Evolutionary conservation across 2,329 filamentous ascomycete genomes (phyloP), one percentile per base, ranked within the genome.

Genomic region (Talaromyces piceae): DNA sequence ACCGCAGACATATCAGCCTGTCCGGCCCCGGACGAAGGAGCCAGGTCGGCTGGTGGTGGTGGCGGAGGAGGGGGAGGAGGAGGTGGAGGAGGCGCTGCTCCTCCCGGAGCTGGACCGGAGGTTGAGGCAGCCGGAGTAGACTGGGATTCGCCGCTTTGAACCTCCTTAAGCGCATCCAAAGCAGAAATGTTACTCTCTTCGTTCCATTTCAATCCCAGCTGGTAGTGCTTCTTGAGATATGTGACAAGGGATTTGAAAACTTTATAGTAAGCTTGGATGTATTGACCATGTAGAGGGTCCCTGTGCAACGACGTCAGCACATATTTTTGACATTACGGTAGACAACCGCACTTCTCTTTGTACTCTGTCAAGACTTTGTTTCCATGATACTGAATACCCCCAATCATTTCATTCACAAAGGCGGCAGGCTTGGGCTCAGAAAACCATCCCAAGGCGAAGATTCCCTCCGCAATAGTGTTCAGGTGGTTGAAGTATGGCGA

Each of bases 301-400:
- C 88, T 93, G 25, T 44, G 25, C 26, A 41, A 48, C 6, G 7
- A 13, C n/a, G n/a, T 49, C 16, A 53, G 33, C 26, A 41, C 7
- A 37, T 16, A 11, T n/a, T n/a, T n/a, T 37, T 30, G 48, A n/a
- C 5, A 37, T 20, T 44, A 13, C 22, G 18, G 7, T n/a, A 8
- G 9, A 12, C 23, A 13, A 20, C 56, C 79, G 59, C 67, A 86
- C 83, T 82, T 86, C 57, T 87, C 91, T 72, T 94, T 96, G 69
- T 87, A 84, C 61, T 94, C 87, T 72, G 90, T 95, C 59, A 97
- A 74, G 31, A 98, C 88, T 60, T 91, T 83, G 74, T 98, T 97
- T 28, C 93, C 93, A 62, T 88, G 96, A 74, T 95, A 95, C 67
- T 97, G 86, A 37, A 91, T 88, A 47, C 89, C 86, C 26, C 85